A percentile compares a stretch with the other conserved stretches of the same genome.
These are phyloP conservation scores for Fonsecaea nubica DNA, from an alignment of 2,329 filamentous ascomycete genomes.

Conservation along the genomic window DNA sequence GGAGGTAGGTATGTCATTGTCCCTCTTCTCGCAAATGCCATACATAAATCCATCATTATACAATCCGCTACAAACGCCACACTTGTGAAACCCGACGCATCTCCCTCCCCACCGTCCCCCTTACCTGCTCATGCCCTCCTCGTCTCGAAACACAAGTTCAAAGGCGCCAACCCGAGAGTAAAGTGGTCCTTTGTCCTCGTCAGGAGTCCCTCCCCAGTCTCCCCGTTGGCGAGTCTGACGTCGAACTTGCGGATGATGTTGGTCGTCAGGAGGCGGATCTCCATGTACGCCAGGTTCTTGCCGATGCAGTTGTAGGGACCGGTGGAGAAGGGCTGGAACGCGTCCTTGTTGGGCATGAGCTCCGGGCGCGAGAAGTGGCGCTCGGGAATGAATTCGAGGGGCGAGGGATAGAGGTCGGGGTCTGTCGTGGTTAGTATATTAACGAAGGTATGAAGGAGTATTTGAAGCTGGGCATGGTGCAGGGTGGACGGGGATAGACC, in stretches of 20 bases:
- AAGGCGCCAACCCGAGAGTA: conserved; percentile 22
- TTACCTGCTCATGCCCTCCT: conserved; percentile 10
- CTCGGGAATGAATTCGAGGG: conserved; percentile 47
- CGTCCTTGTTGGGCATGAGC: conserved; percentile 44
- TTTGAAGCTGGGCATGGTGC: not conserved
- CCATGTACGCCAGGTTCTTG: conserved; percentile 43
- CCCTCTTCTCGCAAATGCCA: too few species aligned
- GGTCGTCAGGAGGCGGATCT: conserved; percentile 39
- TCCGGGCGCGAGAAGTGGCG: conserved; percentile 45
- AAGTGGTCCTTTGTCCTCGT: conserved; percentile 35
- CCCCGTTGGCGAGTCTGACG: conserved; percentile 41
- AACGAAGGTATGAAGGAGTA: not conserved
- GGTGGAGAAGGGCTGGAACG: conserved; percentile 46
- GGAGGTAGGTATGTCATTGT: too few species aligned
- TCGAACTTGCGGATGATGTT: conserved; percentile 41
- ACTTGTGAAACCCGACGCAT: too few species aligned
- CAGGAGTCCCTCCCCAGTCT: conserved; percentile 35
- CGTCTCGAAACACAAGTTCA: conserved; percentile 25
- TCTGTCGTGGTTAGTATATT: conserved; percentile 15
- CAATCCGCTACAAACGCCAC: too few species aligned
- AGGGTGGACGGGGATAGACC: not conserved
- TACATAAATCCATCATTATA: too few species aligned
- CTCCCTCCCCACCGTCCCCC: not conserved
- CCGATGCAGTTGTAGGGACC: conserved; percentile 43
- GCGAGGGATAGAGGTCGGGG: conserved; percentile 34